Evolutionary conservation across 1,284 basidiomycete species (phyloP).

Genomic region (Rhodotorula sp.): DNA sequence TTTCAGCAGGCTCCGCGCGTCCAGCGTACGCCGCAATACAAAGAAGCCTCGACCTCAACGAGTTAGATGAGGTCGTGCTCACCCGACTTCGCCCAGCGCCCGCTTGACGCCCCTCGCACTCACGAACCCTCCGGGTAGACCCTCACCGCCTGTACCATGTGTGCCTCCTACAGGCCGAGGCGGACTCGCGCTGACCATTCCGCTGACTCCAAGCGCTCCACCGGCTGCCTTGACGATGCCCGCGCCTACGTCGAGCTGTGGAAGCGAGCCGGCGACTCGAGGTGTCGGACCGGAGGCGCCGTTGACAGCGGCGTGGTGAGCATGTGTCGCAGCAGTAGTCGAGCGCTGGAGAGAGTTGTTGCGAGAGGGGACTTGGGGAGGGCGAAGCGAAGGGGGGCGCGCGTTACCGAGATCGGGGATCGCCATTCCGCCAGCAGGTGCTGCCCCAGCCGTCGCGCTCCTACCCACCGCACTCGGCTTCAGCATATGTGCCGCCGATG

Average conservation of each 20-base stretch:
- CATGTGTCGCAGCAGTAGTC: neutral
- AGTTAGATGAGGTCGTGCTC: neutral
- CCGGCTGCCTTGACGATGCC: constrained; percentile 1
- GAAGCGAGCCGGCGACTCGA: neutral
- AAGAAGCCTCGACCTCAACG: too few relatives aligned
- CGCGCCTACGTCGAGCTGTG: neutral
- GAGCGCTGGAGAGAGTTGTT: neutral
- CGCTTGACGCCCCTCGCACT: constrained; percentile 48
- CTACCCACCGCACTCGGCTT: too few relatives aligned
- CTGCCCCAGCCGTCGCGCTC: neutral
- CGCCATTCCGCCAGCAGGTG: neutral
- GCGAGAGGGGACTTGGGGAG: constrained; percentile 1
- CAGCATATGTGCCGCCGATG: constrained; percentile 2
- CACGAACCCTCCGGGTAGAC: constrained; percentile 37
- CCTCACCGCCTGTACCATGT: neutral
- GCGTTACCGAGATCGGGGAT: neutral
- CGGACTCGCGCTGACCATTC: constrained; percentile 11
- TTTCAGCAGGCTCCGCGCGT: too few relatives aligned
- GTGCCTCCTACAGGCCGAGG: neutral
- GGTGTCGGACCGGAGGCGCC: neutral
- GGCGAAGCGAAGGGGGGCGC: constrained; percentile 1
- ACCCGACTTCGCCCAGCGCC: constrained; percentile 1
- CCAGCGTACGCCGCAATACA: too few relatives aligned
- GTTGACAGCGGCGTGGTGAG: neutral
- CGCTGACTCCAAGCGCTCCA: constrained; percentile 29